Base-by-base conservation (phyloP, 2,329 filamentous ascomycete species). In the Alternaria sp. region DNA sequence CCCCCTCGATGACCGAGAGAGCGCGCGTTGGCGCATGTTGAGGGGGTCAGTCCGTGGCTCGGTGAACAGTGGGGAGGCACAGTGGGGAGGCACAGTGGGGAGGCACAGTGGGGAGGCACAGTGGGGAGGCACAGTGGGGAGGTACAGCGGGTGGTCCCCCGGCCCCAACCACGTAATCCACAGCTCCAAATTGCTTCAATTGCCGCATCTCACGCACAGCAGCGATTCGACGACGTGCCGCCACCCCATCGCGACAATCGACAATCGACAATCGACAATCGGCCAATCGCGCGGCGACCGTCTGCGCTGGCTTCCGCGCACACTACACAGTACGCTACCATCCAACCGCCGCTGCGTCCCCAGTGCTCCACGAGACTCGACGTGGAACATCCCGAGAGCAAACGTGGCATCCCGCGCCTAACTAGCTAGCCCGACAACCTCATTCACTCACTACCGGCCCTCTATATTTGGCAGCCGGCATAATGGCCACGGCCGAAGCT, bases 401-500 rank as follows among this genome's bases (percentile, higher is more conserved):
- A 58, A 53, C 59, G 53, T 50, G 42, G 45, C 40, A 54, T 52
- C 48, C 53, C 54, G 51, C 52, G 44, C 42, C 56, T 31, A 49
- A 42, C 41, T 31, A 42, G 36, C 36, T 24, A 21, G 10, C 4
- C 41, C 44, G 50, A 28, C 46, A 31, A 14, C 48, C 13, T 51
- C 51, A 42, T 36, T 42, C 49, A 28, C 42, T 41, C 53, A 46
- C 51, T 37, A 50, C 46, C 29, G 42, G 44, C 46, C 34, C 63
- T 54, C 54, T 49, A 58, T 51, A 46, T 57, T 42, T 51, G 48
- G 59, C 64, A 56, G 37, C 40, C 60, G 37, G 31, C 54, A 62
- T 58, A 57, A 82, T 81, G 80, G 80, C 80, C 51, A 78, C 79
- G 58, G 76, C 80, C 60, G 79, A 81, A 69, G 71, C 80, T 62